These are phyloP conservation scores for Lentinula aciculospora DNA, from an alignment of 768 basidiomycete genomes.

Conservation along the genomic window DNA sequence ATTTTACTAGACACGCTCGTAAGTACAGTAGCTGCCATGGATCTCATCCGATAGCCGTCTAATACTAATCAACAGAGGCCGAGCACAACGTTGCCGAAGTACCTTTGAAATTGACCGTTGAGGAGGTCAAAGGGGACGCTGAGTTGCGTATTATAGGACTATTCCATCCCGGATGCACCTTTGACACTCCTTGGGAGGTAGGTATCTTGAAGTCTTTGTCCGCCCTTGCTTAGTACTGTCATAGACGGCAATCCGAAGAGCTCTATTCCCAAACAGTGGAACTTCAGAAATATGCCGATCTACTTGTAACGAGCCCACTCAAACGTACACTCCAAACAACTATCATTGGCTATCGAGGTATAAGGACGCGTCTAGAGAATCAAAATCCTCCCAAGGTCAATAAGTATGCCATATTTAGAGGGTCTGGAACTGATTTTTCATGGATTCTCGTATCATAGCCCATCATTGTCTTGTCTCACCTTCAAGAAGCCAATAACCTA, in stretches of 20 bases:
- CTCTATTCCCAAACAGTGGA: not conserved
- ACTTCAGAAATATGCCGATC: not conserved
- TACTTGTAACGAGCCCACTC: slow-evolving; percentile 2
- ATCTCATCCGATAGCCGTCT: not conserved
- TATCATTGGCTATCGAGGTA: not conserved
- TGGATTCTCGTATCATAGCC: slow-evolving; percentile 1
- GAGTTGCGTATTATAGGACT: not conserved
- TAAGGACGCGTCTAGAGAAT: slow-evolving; percentile 2
- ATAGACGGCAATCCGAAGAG: slow-evolving; percentile 7
- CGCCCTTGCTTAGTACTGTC: not conserved
- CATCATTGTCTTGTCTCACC: not conserved
- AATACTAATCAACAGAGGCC: not conserved
- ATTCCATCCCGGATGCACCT: slow-evolving; percentile 1
- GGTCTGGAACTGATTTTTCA: not conserved
- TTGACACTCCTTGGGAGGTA: slow-evolving; percentile 4
- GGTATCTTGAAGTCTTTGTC: not conserved
- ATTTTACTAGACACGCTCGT: slow-evolving; percentile 6
- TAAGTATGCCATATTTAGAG: not conserved
- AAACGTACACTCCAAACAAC: slow-evolving; percentile 7
- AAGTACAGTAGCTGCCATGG: not conserved
- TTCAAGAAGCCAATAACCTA: slow-evolving; percentile 1
- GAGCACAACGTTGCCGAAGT: slow-evolving; percentile 6
- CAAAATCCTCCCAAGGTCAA: slow-evolving; percentile 1
- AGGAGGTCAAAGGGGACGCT: not conserved
- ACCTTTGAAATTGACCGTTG: not conserved